A percentile compares a stretch with the other conserved stretches of the same genome.
These are phyloP conservation scores for Lunasporangiospora selenospora DNA, from an alignment of 192 early-diverging fungal genomes.

Conservation along the genomic window DNA sequence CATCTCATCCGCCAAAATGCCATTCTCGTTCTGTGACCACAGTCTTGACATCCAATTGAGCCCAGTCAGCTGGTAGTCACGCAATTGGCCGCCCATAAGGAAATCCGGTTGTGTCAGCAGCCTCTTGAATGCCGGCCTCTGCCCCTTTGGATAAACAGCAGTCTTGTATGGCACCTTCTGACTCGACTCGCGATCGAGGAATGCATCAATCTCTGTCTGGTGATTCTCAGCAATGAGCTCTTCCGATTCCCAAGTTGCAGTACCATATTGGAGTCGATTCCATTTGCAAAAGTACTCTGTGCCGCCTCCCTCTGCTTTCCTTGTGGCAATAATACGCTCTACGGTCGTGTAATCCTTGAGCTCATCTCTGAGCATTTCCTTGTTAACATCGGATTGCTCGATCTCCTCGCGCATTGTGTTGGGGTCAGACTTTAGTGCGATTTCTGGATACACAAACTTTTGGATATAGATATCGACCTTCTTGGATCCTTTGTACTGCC, in stretches of 20 bases:
- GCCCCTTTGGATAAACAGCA: slow-evolving; percentile 53
- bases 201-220: slow-evolving; percentile 89
- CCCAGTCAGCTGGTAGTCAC: slow-evolving; percentile 95
- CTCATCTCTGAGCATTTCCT: slow-evolving; percentile 80
- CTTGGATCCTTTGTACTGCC: slow-evolving; percentile 81
- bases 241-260: slow-evolving; percentile 90
- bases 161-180: slow-evolving; percentile 76
- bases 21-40: slow-evolving; percentile 96
- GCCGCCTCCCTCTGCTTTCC: slow-evolving; percentile 54
- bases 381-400: slow-evolving; percentile 85
- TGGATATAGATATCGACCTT: slow-evolving; percentile 90
- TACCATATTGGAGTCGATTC: slow-evolving; percentile 85
- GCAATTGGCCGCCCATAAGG: slow-evolving; percentile 83
- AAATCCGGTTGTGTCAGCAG: slow-evolving; percentile 84
- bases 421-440: slow-evolving; percentile 41
- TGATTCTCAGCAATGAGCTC: slow-evolving; percentile 71
- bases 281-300: slow-evolving; percentile 95
- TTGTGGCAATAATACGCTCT: slow-evolving; percentile 86
- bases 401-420: slow-evolving; percentile 84
- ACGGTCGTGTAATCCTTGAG: slow-evolving; percentile 87
- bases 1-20: slow-evolving; percentile 97
- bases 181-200: slow-evolving; percentile 79
- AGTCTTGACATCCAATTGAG: slow-evolving; percentile 97
- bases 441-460: slow-evolving; percentile 68
- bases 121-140: slow-evolving; percentile 79